Base-by-base conservation (phyloP, 1,284 basidiomycete species). In the Bjerkandera adusta region DNA sequence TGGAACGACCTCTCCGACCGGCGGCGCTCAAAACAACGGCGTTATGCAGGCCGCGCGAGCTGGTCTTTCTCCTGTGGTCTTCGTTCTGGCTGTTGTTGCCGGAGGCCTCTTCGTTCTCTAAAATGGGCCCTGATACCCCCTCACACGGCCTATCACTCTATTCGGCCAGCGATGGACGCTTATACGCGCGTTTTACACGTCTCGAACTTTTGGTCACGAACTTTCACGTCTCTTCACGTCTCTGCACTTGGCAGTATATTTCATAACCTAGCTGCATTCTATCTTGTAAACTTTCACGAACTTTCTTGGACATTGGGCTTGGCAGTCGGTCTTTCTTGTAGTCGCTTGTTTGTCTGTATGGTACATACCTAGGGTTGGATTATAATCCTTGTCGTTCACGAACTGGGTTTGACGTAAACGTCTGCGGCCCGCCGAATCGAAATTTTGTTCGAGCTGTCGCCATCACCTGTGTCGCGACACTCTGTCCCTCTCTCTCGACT, bases 1-100 rank as follows among this genome's bases (percentile, higher is more conserved):
- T 0, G 35, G 43, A n/a, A 27, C 41, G 6, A 36, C 51, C 3
- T 44, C 54, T 16, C 22, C 54, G n/a, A 57, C 50, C 7, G 51
- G 52, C n/a, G 49, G 48, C 22, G 33, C 51, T 5, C 32, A 36
- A 6, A 29, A 18, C 36, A 57, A 53, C 52, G 52, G 45, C 25
- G 57, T 55, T 13, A 8, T 20, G 15, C 5, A 35, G 5, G 5
- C 18, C 12, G 30, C 29, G 7, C 39, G 22, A 39, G 8, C 36
- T 26, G 33, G 40, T 5, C 30, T 27, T 26, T 24, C 32, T 13
- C 11, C 13, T 12, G n/a, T 26, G 13, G 6, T 25, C 24, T 2
- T 26, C 16, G 41, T 7, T 8, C 13, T 43, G 1, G 41, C 30
- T 22, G 30, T 34, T 22, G 20, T 34, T 26, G 41, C 16, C 16